These are phyloP conservation scores for Fistulinella prunicolor DNA, from an alignment of 768 basidiomycete genomes.

Conservation along the genomic window DNA sequence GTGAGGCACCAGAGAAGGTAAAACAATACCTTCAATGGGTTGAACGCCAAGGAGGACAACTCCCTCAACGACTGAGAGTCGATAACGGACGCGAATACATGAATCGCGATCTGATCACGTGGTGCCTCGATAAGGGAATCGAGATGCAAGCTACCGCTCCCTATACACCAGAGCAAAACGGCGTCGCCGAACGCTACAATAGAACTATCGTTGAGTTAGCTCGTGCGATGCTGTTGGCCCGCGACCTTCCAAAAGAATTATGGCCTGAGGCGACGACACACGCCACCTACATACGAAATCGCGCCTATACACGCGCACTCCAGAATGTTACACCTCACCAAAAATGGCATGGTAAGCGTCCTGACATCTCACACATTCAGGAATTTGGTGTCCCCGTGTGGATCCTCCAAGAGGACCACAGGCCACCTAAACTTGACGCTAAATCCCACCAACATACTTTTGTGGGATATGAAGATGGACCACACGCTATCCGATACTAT, in stretches of 20 bases:
- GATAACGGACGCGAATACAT: constrained; percentile 36
- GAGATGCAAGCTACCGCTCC: constrained; percentile 32
- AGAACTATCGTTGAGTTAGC: constrained; percentile 30
- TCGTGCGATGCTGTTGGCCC: constrained; percentile 30
- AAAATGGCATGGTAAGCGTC: constrained; percentile 14
- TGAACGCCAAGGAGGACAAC: constrained; percentile 7
- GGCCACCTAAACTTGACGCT: neutral
- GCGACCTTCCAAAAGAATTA: constrained; percentile 3
- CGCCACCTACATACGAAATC: constrained; percentile 30
- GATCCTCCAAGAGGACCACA: neutral
- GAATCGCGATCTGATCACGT: constrained; percentile 19
- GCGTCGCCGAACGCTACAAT: constrained; percentile 38
- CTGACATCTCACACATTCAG: constrained; percentile 29
- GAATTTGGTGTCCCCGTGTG: constrained; percentile 18
- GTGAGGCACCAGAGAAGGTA: constrained; percentile 9
- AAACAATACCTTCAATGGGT: neutral
- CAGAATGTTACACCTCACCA: neutral
- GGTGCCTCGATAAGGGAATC: constrained; percentile 26
- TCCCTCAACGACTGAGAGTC: constrained; percentile 14
- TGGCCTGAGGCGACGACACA: constrained; percentile 34
- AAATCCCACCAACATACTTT: neutral
- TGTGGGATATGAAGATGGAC: neutral
- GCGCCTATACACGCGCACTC: neutral
- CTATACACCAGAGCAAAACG: constrained; percentile 39
- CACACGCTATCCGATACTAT: neutral